A percentile compares a stretch with the other conserved stretches of the same genome.
Conservation (phyloP, 108 stramenopile species). For the Cyclotella sp. region DNA sequence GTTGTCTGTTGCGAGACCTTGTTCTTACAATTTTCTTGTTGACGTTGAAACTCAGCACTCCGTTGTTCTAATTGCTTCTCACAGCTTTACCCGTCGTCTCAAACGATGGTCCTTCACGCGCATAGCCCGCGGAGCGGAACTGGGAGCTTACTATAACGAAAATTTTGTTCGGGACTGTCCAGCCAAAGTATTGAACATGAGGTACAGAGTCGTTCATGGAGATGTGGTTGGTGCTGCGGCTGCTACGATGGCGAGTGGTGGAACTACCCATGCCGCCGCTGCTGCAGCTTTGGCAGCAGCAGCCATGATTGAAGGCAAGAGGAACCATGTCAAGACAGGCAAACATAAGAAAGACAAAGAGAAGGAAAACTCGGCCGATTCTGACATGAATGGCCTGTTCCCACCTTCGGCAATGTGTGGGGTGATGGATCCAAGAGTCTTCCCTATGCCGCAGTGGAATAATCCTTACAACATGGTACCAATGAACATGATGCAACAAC, state of each 20-base stretch:
- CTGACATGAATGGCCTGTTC: neutral
- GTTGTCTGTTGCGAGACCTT: no score
- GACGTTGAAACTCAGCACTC: neutral
- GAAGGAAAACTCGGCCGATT: neutral
- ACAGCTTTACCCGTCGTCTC: conserved; percentile 67
- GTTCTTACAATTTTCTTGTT: no score
- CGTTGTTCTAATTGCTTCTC: neutral
- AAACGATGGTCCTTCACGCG: conserved; percentile 82
- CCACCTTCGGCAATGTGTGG: neutral
- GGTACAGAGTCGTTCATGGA: conserved; percentile 42
- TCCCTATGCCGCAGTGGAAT: neutral
- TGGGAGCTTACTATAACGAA: conserved; percentile 80
- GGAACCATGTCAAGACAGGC: neutral
- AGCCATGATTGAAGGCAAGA: conserved; percentile 5
- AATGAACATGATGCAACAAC: conserved; percentile 16
- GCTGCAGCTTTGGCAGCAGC: neutral
- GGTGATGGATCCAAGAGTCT: neutral
- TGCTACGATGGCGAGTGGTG: neutral
- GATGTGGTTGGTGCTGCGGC: conserved; percentile 2
- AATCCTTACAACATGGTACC: neutral
- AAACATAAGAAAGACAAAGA: neutral
- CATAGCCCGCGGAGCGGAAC: conserved; percentile 69
- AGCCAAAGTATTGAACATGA: conserved; percentile 59
- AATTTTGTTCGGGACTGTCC: conserved; percentile 70
- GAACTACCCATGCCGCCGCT: neutral